Evolutionary conservation across 768 basidiomycete species (phyloP), one percentile per base, ranked within the genome.

Genomic region (Pulveroboletus sp.): DNA sequence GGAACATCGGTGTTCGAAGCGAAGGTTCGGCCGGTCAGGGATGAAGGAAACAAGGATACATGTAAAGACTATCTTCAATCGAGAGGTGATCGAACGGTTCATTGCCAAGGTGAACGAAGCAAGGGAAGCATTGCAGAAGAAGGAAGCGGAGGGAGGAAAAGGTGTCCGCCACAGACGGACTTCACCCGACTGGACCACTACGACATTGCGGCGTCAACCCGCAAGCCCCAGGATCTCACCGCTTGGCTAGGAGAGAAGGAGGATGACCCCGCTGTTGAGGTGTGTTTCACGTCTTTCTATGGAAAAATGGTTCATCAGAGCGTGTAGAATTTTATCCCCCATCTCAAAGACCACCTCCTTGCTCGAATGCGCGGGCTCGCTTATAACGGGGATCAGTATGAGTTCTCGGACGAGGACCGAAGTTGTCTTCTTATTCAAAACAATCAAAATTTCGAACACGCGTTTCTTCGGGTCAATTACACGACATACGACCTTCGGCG

Each of bases 1-100:
- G 0, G 62, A 72, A 40, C 73, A 77, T 42, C 54, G 63, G 0
- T 52, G 47, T 0, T 50, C 68, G 9, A 78, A 78, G 52, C 56
- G 59, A 0, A 51, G 68, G 10, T 77, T 72, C 42, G 54, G 43
- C 0, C 43, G 60, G 0, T 72, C 72, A 0, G 73, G 71, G 49
- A 65, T 60, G 23, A 43, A 44, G 64, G 60, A n/a, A 37, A 30
- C 1, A 63, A 74, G 46, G 2, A 71, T 77, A 29, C 62, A 63
- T 0, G 43, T 52, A 4, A n/a, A n/a, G n/a, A n/a, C n/a, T n/a
- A n/a, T n/a, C n/a, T n/a, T n/a, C n/a, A n/a, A n/a, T n/a, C 60
- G 57, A 6, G 56, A 63, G n/a, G 45, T 51, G 3, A 51, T 62
- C n/a, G 49, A 62, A 46, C 11, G 55, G 34, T 23, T 50, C 23